A percentile compares a stretch with the other conserved stretches of the same genome.
Conservation (phyloP, 2,329 filamentous ascomycete genomes). For the Fusarium dimerum region DNA sequence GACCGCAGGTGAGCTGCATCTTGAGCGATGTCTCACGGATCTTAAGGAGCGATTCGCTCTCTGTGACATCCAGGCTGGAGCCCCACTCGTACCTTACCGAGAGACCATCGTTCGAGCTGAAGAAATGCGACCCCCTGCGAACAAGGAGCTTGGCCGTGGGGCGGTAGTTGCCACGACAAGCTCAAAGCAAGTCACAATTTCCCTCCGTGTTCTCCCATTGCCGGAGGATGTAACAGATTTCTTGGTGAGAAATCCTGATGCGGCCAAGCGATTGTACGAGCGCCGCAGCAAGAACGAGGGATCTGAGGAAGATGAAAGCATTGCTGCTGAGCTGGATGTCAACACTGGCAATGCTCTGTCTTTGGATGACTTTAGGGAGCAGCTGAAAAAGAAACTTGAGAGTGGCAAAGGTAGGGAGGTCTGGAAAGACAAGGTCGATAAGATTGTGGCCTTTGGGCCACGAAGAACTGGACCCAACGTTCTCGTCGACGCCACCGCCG, state of each 20-base stretch:
- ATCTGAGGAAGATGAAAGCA: constrained; percentile 38
- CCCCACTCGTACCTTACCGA: constrained; percentile 92
- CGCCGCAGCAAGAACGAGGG: constrained; percentile 48
- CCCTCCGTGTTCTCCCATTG: constrained; percentile 75
- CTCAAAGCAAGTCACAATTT: constrained; percentile 82
- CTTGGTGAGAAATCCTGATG: constrained; percentile 74
- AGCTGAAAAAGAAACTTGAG: constrained; percentile 69
- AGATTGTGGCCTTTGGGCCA: constrained; percentile 89
- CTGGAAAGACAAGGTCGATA: constrained; percentile 76
- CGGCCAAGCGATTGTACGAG: constrained; percentile 80
- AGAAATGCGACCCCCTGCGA: constrained; percentile 88
- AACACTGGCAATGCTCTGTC: constrained; percentile 65
- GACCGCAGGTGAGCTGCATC: constrained; percentile 90
- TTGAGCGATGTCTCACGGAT: constrained; percentile 93
- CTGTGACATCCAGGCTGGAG: constrained; percentile 92
- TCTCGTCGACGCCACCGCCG: constrained; percentile 78
- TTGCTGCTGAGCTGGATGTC: constrained; percentile 59
- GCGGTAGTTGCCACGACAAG: constrained; percentile 73
- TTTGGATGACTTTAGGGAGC: constrained; percentile 72
- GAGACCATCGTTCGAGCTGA: constrained; percentile 86
- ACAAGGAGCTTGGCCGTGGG: constrained; percentile 84
- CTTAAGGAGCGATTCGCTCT: constrained; percentile 88
- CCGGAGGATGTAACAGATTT: constrained; percentile 81
- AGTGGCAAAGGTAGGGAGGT: constrained; percentile 69
- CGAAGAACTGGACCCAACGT: constrained; percentile 84